Conservation (phyloP, 2,329 filamentous ascomycete species). For the Clarireedia homoeocarpa region DNA sequence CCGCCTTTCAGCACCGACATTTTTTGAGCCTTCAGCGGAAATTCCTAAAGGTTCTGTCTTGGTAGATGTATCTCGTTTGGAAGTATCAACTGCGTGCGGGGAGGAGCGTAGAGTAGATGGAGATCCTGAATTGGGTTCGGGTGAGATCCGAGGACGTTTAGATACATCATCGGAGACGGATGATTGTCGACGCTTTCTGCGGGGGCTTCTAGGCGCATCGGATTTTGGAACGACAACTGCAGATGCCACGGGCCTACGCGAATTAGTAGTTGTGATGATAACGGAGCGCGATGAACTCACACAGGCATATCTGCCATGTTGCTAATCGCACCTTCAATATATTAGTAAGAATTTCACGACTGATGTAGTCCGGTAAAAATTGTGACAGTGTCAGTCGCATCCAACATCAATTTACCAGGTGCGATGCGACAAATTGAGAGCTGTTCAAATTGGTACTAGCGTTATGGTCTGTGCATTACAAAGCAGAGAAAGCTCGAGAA, state of each 20-base stretch:
- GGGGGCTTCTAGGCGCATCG: conserved; percentile 15
- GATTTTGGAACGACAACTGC: conserved; percentile 29
- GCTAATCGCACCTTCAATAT: neutral
- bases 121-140: conserved; percentile 16
- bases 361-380: neutral
- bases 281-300: neutral
- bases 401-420: too few species aligned
- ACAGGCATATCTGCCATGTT: conserved; percentile 2
- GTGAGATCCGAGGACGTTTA: conserved; percentile 46
- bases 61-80: conserved; percentile 7
- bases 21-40: conserved; percentile 2
- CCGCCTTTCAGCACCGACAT: conserved; percentile 27
- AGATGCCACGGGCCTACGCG: conserved; percentile 28
- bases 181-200: conserved; percentile 40
- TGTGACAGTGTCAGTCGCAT: neutral
- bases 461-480: conserved; percentile 16
- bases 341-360: neutral
- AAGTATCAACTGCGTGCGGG: conserved; percentile 16
- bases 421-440: neutral
- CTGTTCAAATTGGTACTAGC: conserved; percentile 1
- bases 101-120: conserved; percentile 24
- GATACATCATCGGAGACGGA: conserved; percentile 39
- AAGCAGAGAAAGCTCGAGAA: conserved; percentile 10
- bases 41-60: neutral
- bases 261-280: neutral